A percentile compares a stretch with the other conserved stretches of the same genome.
phyloP scores from a whole-genome alignment of 352 stramenopile species.

The Globisporangium mamillatum region DNA sequence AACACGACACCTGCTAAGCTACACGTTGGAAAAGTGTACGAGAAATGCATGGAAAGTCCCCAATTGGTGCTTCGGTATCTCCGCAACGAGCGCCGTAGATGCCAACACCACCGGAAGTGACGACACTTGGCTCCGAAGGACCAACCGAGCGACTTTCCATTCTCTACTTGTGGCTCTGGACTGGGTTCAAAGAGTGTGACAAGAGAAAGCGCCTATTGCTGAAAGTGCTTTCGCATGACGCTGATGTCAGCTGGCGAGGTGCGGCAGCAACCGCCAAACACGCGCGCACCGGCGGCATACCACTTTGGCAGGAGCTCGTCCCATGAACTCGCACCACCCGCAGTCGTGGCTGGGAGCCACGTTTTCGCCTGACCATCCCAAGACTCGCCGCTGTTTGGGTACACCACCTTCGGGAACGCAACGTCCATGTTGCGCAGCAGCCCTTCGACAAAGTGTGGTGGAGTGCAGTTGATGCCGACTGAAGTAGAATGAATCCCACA shows the following conservation, averaged over 20 bases:
- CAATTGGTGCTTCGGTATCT: slow-evolving; percentile 26
- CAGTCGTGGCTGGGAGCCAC: slow-evolving; percentile 55
- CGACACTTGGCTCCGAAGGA: slow-evolving; percentile 3
- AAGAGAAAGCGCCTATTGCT: slow-evolving; percentile 9
- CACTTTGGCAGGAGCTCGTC: slow-evolving; percentile 57
- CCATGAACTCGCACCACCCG: slow-evolving; percentile 44
- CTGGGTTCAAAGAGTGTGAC: background rate
- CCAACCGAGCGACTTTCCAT: slow-evolving; percentile 6
- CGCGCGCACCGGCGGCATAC: slow-evolving; percentile 62
- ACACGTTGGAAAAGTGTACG: slow-evolving; percentile 2
- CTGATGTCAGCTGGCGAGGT: slow-evolving; percentile 72
- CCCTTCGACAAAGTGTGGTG: slow-evolving; percentile 67
- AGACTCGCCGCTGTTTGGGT: slow-evolving; percentile 84
- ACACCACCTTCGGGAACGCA: slow-evolving; percentile 58
- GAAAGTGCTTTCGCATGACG: slow-evolving; percentile 55
- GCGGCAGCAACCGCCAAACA: slow-evolving; percentile 84
- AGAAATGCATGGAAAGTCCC: slow-evolving; percentile 12
- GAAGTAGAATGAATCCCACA: slow-evolving; percentile 1
- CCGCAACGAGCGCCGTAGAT: slow-evolving; percentile 23
- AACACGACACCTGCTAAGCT: background rate
- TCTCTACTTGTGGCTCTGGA: background rate
- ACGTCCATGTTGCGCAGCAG: slow-evolving; percentile 49
- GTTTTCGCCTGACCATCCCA: slow-evolving; percentile 74
- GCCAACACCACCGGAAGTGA: background rate
- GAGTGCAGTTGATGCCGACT: slow-evolving; percentile 85